phyloP scores from a whole-genome alignment of 2,329 filamentous ascomycete genomes.

The Macrophomina phaseolina region DNA sequence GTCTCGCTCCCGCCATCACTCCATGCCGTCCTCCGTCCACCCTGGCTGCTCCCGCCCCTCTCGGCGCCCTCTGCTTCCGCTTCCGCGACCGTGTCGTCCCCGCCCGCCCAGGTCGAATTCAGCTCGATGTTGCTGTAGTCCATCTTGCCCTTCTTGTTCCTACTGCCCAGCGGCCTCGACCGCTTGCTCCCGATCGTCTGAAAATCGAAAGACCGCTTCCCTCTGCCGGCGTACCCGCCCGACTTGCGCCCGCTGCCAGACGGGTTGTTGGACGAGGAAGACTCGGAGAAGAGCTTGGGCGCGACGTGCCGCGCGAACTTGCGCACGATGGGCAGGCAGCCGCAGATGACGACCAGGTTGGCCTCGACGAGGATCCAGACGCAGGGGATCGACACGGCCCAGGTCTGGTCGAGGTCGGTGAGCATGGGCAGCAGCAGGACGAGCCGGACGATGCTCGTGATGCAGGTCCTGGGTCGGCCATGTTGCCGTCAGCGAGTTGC shows the following conservation, averaged over 20 bases:
- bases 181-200: slow-evolving; percentile 18
- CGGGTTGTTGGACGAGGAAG: no score
- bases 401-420: slow-evolving; percentile 16
- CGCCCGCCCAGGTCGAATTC: not conserved
- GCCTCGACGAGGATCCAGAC: slow-evolving; percentile 41
- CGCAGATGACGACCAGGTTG: slow-evolving; percentile 51
- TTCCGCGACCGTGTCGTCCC: not conserved
- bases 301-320: slow-evolving; percentile 49
- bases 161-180: not conserved
- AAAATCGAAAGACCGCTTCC: not conserved
- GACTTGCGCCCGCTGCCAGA: not conserved
- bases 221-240: not conserved
- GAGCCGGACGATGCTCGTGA: slow-evolving; percentile 42
- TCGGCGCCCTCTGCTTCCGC: not conserved
- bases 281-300: slow-evolving; percentile 30
- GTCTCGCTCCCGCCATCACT: slow-evolving; percentile 20
- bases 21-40: not conserved
- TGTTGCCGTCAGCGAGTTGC: not conserved
- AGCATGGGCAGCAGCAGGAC: slow-evolving; percentile 21
- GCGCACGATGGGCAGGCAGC: slow-evolving; percentile 48
- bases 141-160: not conserved
- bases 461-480: slow-evolving; percentile 34
- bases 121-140: slow-evolving; percentile 14
- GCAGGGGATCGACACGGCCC: slow-evolving; percentile 20
- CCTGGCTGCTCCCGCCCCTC: not conserved